Evolutionary conservation across 305 asterid genomes (phyloP).

Genomic region (Fraxinus paxiana): DNA sequence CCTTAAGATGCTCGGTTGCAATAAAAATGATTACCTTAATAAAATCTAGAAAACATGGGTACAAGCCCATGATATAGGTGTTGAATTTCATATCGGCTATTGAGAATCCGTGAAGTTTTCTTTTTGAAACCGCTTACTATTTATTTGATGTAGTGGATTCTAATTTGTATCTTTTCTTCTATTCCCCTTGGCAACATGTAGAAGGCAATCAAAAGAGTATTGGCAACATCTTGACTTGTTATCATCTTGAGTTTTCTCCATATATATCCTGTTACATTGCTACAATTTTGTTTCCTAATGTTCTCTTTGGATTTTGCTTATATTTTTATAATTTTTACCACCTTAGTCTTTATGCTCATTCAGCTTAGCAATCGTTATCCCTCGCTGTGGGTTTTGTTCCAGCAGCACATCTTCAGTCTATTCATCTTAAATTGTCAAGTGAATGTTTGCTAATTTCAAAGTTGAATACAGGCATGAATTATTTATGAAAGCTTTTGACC

Average conservation of each 20-base stretch:
- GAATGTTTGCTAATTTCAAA: slow-evolving; percentile 17
- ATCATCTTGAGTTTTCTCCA: neutral
- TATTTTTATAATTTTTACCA: slow-evolving; percentile 3
- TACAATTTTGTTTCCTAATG: neutral
- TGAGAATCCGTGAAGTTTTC: neutral
- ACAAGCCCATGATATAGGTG: neutral
- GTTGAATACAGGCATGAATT: slow-evolving; percentile 54
- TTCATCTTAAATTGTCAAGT: slow-evolving; percentile 8
- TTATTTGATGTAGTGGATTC: neutral
- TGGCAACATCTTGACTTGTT: neutral
- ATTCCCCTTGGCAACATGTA: neutral
- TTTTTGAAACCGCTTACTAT: neutral
- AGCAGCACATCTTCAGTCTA: slow-evolving; percentile 1
- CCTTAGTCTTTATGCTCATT: slow-evolving; percentile 5
- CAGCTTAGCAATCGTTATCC: slow-evolving; percentile 1
- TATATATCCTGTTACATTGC: neutral
- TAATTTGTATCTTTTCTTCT: slow-evolving; percentile 1
- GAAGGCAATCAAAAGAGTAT: neutral
- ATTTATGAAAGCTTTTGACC: slow-evolving; percentile 82
- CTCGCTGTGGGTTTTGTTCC: slow-evolving; percentile 10
- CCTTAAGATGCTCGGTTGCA: neutral
- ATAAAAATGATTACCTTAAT: neutral
- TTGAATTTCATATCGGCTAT: neutral
- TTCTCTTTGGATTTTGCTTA: neutral
- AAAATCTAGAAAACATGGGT: neutral